Conservation (phyloP, 2,329 filamentous ascomycete species). For the Aspergillus hiratsukae region DNA sequence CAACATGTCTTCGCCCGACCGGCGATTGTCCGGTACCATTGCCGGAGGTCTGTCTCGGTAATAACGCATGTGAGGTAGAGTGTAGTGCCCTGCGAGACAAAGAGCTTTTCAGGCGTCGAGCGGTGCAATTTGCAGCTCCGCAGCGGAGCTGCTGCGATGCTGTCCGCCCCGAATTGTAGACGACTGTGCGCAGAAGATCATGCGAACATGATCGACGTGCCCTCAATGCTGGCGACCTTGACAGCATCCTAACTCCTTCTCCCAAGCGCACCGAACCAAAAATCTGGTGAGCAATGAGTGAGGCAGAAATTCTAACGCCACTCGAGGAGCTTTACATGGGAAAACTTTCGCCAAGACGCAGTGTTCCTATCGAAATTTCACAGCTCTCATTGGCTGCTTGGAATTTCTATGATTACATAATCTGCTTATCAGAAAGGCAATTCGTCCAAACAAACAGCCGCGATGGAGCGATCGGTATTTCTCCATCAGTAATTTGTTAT, state of each 20-base stretch:
- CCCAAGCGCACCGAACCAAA: conserved; percentile 4
- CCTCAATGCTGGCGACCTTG: conserved; percentile 27
- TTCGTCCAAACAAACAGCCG: not conserved
- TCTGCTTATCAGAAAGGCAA: not conserved
- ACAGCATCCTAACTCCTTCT: conserved; percentile 30
- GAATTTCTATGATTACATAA: conserved; percentile 11
- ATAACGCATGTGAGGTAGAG: conserved; percentile 1
- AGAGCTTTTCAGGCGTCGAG: conserved; percentile 14
- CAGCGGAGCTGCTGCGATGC: conserved; percentile 21
- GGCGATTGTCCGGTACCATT: conserved; percentile 5
- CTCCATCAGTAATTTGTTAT: not conserved
- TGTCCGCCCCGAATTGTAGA: conserved; percentile 15
- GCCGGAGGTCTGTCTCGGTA: not conserved
- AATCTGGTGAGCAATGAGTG: not conserved
- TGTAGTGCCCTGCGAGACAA: conserved; percentile 6
- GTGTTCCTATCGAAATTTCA: conserved; percentile 20
- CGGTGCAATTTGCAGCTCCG: conserved; percentile 19
- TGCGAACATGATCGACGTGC: conserved; percentile 25
- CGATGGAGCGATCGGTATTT: not conserved
- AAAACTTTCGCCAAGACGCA: conserved; percentile 28
- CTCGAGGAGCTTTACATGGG: conserved; percentile 14
- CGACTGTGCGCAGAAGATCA: conserved; percentile 21
- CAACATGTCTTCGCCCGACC: conserved; percentile 18
- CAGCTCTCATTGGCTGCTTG: conserved; percentile 24
- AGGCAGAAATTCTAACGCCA: conserved; percentile 13